Evolutionary conservation across 2,329 filamentous ascomycete species (phyloP).

Genomic region (Aaosphaeria pasadenensis): DNA sequence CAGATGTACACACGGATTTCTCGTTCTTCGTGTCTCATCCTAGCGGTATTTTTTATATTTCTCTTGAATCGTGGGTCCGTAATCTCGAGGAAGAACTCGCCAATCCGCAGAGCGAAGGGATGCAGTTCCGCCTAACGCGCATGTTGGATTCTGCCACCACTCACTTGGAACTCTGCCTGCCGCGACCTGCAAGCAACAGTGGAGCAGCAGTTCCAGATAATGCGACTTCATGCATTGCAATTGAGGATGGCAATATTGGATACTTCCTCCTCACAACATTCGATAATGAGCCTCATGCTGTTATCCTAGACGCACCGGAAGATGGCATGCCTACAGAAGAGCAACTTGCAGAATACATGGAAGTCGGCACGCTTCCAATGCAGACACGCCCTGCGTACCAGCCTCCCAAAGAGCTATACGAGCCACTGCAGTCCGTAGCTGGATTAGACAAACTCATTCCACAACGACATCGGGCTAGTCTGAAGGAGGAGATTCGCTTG

Average conservation of each 20-base stretch:
- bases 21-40: conserved; percentile 58
- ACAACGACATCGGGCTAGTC: conserved; percentile 57
- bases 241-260: conserved; percentile 56
- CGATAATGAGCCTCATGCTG: conserved; percentile 49
- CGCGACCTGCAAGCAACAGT: conserved; percentile 20
- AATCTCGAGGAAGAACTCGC: conserved; percentile 57
- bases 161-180: conserved; percentile 48
- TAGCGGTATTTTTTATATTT: conserved; percentile 54
- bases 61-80: conserved; percentile 55
- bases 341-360: conserved; percentile 23
- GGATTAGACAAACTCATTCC: conserved; percentile 58
- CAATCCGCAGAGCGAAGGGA: conserved; percentile 49
- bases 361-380: conserved; percentile 10
- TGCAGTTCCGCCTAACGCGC: conserved; percentile 55
- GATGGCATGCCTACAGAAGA: conserved; percentile 23
- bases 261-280: conserved; percentile 55
- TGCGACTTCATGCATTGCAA: conserved; percentile 50
- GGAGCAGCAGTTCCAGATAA: conserved; percentile 18
- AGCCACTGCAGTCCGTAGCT: conserved; percentile 54
- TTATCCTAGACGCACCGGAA: conserved; percentile 50
- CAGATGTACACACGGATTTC: conserved; percentile 55
- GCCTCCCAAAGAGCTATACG: conserved; percentile 59
- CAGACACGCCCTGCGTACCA: conserved; percentile 67
- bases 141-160: conserved; percentile 53
- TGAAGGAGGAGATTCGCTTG: conserved; percentile 67